These are phyloP conservation scores for Diaporthe sp. DNA, from an alignment of 2,329 filamentous ascomycete genomes.

Conservation along the genomic window DNA sequence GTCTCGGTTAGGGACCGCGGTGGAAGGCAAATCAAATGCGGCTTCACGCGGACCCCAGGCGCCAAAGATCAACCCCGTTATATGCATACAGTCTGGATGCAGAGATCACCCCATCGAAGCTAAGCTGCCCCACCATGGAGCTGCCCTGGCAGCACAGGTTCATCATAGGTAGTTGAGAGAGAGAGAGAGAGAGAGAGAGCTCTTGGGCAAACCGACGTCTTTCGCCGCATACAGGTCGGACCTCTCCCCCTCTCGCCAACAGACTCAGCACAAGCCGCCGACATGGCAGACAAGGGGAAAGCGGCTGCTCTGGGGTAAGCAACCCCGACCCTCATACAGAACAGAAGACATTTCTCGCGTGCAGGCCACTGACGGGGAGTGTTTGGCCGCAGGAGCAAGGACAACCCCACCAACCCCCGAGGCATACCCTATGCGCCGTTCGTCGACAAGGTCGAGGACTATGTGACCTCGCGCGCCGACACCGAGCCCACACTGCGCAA, in stretches of 20 bases:
- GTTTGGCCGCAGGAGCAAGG: constrained; percentile 50
- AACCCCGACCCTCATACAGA: background rate
- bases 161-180: no score
- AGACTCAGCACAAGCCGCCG: background rate
- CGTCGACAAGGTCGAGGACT: constrained; percentile 90
- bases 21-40: no score
- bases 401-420: constrained; percentile 77
- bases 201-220: background rate
- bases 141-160: constrained; percentile 1
- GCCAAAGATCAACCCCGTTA: background rate
- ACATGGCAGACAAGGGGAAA: constrained; percentile 56
- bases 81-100: constrained; percentile 6
- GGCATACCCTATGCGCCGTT: constrained; percentile 88
- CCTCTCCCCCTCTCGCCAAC: background rate
- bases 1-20: background rate
- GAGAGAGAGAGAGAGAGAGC: background rate
- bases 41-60: no score
- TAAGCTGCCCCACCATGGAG: constrained; percentile 29
- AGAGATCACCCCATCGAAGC: background rate
- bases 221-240: background rate
- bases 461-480: constrained; percentile 80
- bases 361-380: constrained; percentile 10
- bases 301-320: constrained; percentile 48
- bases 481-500: constrained; percentile 84
- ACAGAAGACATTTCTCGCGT: background rate